Evolutionary conservation across 148 eudicot genomes (phyloP), one percentile per base, ranked within the genome.

Genomic region (Diospyros kaki): DNA sequence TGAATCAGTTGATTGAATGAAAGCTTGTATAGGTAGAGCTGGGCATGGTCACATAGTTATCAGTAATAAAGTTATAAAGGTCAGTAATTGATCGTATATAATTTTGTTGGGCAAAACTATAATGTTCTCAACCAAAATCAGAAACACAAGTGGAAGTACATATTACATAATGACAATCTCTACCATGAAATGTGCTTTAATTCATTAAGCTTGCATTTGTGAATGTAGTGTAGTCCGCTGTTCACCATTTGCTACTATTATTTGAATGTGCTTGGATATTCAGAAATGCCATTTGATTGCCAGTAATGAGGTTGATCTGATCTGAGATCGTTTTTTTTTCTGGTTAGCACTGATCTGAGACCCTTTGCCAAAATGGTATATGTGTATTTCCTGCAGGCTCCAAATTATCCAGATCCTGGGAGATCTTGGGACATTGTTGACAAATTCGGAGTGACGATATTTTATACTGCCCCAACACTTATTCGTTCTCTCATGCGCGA

Each of bases 361-460:
- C 41, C 42, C 64, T 72, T 15, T 76, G 60, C 46, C 55, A 51
- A 18, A 58, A 66, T 40, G 51, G 50, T 9, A 52, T 41, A 5
- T 75, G 56, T 62, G 3, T 54, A 40, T 61, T 80, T 65, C 60
- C 48, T 86, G 83, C 79, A 96, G 99, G 93, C 91, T 72, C 99
- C 99, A 80, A 96, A 84, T 72, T 96, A 91, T 86, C 99, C 99
- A 71, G 88, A 91, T 86, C 74, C 98, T 12, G 99, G 99, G 66
- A 93, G 99, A 46, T 91, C 91, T 79, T 96, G 99, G 99, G 93
- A 91, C 76, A 89, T 96, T 82, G 98, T 96, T 75, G 99, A 96
- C 82, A 96, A 96, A 86, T 96, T 87, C 86, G 89, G 88, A 79
- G 94, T 96, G 73, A 81, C 94, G 73, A 89, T 86, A 77, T 93